Evolutionary conservation across 2,329 filamentous ascomycete species (phyloP), one percentile per base, ranked within the genome.

Genomic region (Claviceps pazoutovae): DNA sequence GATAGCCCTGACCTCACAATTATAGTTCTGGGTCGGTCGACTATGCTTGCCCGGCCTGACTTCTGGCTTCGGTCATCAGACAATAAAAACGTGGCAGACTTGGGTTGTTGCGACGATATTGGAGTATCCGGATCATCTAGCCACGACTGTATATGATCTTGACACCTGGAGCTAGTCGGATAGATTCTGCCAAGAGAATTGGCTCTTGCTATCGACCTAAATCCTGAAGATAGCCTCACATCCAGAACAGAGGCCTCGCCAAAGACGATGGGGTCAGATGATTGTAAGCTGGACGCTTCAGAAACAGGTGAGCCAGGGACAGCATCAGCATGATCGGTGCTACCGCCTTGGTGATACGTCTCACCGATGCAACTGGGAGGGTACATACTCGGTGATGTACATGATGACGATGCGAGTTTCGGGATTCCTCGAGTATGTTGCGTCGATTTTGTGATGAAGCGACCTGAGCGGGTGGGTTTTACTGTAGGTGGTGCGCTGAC

Each of bases 211-310:
- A 68, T 48, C 6, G 59, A 58, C 4, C 56, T 56, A 16, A 53
- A 57, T 3, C 57, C 55, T 13, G 58, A 54, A 2, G 65, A 60
- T 3, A 59, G 57, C 11, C 62, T 58, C 59, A 71, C 60, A 39
- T 71, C 66, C 8, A 72, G 52, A 13, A 71, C 52, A 2, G 68
- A 65, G 5, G 70, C 68, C 51, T 72, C 66, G 3, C 68, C 70
- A 46, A 67, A 69, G 41, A 68, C 60, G 50, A 71, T 62, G 19
- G 64, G 63, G 48, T 69, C 69, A 38, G 63, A 56, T 45, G 67
- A 61, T 39, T 61, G 59, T 46, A 64, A 56, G 58, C 65, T 66
- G 51, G 65, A 64, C 3, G 57, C 56, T 19, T 70, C 67, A 1
- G 67, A 66, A 14, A 56, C 56, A 2, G 67, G 65, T 3, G 68